Evolutionary conservation across 2,329 filamentous ascomycete species (phyloP).

Genomic region (Cercospora nicotianae): DNA sequence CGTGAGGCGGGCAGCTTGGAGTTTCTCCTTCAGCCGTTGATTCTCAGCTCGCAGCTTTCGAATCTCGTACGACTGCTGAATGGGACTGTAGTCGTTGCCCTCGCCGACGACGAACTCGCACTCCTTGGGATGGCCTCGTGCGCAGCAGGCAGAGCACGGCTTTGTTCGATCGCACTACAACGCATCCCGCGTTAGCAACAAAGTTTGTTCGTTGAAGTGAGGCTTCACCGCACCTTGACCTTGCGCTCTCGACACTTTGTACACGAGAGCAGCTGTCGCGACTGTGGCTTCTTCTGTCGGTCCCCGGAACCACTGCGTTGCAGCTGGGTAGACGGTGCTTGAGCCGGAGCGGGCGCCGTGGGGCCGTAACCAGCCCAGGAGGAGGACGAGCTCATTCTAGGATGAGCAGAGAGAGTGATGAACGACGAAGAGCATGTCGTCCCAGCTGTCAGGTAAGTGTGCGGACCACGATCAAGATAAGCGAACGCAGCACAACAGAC

Average conservation of each 20-base stretch:
- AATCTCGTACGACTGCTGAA: conserved; percentile 51
- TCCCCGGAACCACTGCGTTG: conserved; percentile 30
- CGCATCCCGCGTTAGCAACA: conserved; percentile 17
- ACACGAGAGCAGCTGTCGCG: conserved; percentile 49
- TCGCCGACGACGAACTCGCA: conserved; percentile 50
- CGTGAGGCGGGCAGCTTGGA: conserved; percentile 37
- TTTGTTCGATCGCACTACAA: conserved; percentile 51
- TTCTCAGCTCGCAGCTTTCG: conserved; percentile 50
- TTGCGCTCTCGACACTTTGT: conserved; percentile 53
- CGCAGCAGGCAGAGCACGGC: conserved; percentile 52
- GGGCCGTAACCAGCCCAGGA: conserved; percentile 35
- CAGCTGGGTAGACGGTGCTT: conserved; percentile 25
- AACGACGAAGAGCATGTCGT: conserved; percentile 17
- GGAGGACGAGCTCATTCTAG: conserved; percentile 31
- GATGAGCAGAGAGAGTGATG: conserved; percentile 15
- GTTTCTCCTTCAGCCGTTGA: conserved; percentile 45
- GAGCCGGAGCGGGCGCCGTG: conserved; percentile 26
- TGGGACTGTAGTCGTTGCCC: conserved; percentile 49
- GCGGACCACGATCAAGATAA: conserved; percentile 33
- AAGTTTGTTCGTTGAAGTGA: conserved; percentile 5
- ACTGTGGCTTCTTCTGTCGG: conserved; percentile 44
- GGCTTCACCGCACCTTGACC: conserved; percentile 44
- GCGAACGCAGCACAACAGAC: conserved; percentile 35
- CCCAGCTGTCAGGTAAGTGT: conserved; percentile 23
- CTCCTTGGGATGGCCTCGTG: conserved; percentile 49